phyloP scores from a whole-genome alignment of 2,329 filamentous ascomycete genomes.

The Atkinsonella texensis region DNA sequence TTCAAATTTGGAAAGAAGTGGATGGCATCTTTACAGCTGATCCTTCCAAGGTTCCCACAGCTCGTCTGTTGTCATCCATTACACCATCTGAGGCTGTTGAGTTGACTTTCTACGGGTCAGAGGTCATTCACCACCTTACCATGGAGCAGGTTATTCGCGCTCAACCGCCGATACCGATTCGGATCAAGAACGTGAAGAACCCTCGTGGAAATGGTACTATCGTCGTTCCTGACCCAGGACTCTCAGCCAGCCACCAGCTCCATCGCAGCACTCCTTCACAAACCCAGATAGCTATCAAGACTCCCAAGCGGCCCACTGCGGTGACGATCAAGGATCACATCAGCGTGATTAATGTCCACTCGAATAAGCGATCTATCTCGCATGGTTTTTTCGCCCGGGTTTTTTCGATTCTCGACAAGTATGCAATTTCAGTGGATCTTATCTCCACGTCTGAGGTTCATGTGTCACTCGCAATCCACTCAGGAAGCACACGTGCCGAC shows the following conservation, averaged over 20 bases:
- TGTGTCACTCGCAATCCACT: slow-evolving; percentile 92
- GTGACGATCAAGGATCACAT: slow-evolving; percentile 98
- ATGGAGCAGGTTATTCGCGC: slow-evolving; percentile 94
- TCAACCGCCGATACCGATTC: slow-evolving; percentile 65
- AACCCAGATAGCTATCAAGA: slow-evolving; percentile 26
- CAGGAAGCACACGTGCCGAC: slow-evolving; percentile 51
- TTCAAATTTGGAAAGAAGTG: slow-evolving; percentile 99
- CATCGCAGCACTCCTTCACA: slow-evolving; percentile 36
- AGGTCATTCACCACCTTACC: slow-evolving; percentile 96
- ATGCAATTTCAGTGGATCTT: slow-evolving; percentile 83
- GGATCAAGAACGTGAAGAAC: slow-evolving; percentile 89
- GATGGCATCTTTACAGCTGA: slow-evolving; percentile 85
- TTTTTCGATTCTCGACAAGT: slow-evolving; percentile 79
- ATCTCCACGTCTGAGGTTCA: slow-evolving; percentile 96
- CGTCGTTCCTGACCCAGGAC: slow-evolving; percentile 62
- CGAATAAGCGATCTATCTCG: slow-evolving; percentile 89
- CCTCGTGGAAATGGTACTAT: slow-evolving; percentile 67
- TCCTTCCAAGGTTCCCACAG: slow-evolving; percentile 84
- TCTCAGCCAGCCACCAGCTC: slow-evolving; percentile 44
- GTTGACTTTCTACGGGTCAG: slow-evolving; percentile 85
- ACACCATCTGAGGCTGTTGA: slow-evolving; percentile 93
- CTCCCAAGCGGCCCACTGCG: slow-evolving; percentile 67
- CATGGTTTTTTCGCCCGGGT: slow-evolving; percentile 94
- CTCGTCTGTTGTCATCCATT: slow-evolving; percentile 76
- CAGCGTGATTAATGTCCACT: slow-evolving; percentile 94